Evolutionary conservation across 2,329 filamentous ascomycete species (phyloP).

Genomic region (Fusarium sp.): DNA sequence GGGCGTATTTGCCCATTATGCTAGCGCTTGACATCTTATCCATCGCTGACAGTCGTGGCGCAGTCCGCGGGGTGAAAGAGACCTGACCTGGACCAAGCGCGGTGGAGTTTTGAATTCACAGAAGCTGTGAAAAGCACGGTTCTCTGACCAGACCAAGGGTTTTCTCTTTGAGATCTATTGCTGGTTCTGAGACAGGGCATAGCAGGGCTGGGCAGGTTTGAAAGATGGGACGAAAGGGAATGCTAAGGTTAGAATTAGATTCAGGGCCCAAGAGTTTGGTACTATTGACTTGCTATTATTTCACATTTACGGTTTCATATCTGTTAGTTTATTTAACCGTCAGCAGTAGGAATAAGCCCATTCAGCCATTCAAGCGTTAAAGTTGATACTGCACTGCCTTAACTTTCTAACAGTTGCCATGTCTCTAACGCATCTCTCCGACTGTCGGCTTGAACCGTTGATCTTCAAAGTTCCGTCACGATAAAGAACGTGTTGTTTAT

Average conservation of each 20-base stretch:
- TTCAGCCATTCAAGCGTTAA: background rate
- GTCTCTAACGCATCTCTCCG: constrained; percentile 12
- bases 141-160: constrained; percentile 9
- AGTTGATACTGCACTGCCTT: background rate
- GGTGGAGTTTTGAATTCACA: constrained; percentile 34
- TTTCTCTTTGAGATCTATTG: constrained; percentile 22
- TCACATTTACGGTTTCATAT: constrained; percentile 22
- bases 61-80: constrained; percentile 24
- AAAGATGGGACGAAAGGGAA: constrained; percentile 27
- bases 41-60: constrained; percentile 41
- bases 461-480: background rate
- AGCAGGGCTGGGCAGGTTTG: constrained; percentile 2
- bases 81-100: background rate
- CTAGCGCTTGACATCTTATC: constrained; percentile 15
- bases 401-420: constrained; percentile 5
- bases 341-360: background rate
- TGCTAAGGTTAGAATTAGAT: background rate
- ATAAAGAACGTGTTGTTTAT: constrained; percentile 3
- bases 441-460: background rate
- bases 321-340: constrained; percentile 6
- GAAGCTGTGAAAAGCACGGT: constrained; percentile 15
- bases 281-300: constrained; percentile 4
- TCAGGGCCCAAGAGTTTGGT: constrained; percentile 17
- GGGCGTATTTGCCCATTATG: constrained; percentile 19
- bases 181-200: constrained; percentile 12